Percentiles rank a stretch among this genome's conserved stretches.
phyloP scores from a whole-genome alignment of 345 rosid genomes.

The Linum trigynum region DNA sequence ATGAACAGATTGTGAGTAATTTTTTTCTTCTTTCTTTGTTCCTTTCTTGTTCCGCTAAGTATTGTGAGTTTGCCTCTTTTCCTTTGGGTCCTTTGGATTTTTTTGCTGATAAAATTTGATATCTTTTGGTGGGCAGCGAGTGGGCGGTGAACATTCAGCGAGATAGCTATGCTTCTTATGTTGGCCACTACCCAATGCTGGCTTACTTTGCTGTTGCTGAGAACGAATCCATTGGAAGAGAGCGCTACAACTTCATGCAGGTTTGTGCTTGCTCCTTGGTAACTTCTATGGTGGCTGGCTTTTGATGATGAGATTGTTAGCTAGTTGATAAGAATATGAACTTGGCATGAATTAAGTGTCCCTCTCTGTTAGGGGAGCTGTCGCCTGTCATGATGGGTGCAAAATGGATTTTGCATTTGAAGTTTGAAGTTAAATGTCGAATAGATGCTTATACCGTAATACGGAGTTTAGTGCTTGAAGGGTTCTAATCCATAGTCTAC shows the following conservation, averaged over 20 bases:
- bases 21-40: neutral
- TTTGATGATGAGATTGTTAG: no score
- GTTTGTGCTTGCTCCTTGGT: slow-evolving; percentile 14
- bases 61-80: neutral
- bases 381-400: no score
- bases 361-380: no score
- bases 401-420: no score
- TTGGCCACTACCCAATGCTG: slow-evolving; percentile 76
- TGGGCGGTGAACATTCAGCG: slow-evolving; percentile 94
- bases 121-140: slow-evolving; percentile 32
- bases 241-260: slow-evolving; percentile 95
- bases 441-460: no score
- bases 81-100: neutral
- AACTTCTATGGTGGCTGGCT: no score
- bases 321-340: no score
- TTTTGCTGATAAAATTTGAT: neutral
- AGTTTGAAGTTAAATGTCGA: no score
- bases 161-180: slow-evolving; percentile 82
- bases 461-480: no score
- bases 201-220: slow-evolving; percentile 86
- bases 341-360: no score
- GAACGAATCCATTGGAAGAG: slow-evolving; percentile 85
- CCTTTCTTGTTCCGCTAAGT: neutral
- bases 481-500: no score
- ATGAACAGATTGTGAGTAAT: slow-evolving; percentile 74